Base-by-base conservation (phyloP, 208 protist species). In the Leishmania arabica region DNA sequence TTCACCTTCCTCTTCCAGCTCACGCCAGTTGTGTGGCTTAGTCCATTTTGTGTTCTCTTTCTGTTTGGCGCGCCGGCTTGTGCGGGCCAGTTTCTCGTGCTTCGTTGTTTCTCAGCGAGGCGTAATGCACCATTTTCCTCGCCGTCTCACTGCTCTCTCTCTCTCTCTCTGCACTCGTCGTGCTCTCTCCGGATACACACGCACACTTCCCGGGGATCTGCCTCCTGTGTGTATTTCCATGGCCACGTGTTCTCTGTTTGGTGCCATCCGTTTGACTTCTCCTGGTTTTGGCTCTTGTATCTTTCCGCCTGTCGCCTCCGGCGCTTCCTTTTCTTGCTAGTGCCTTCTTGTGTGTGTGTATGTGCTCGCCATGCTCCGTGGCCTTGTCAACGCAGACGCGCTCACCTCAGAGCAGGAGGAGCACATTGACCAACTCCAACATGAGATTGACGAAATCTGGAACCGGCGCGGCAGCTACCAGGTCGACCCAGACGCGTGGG, bases 361-460 rank as follows among this genome's bases (percentile, higher is more conserved):
- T 74, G 42, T 27, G 24, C 47, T 74, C 11, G 24, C 45, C 40
- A 89, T 93, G 86, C 83, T 91, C 15, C 86, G 86, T 31, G 83
- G 85, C 0, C 84, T 90, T n/a, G 89, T 94, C 24, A 86, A 87
- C 24, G 75, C 42, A 9, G 85, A 83, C 64, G 56, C 79, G 71
- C 89, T 97, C 9, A 91, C 85, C 34, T 65, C 82, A 31, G 92
- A 92, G 68, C 89, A 97, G 80, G 79, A 83, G 66, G 80, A 84
- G 56, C 91, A 96, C 83, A 95, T 97, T 51, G 87, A 91, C 54
- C 79, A 83, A 9, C 86, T 97, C 15, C 94, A 97, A 84, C 78
- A 78, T 64, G 91, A 97, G 79, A 96, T 97, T 64, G 94, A 97
- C 69, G 91, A 95, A 51, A 95, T 97, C 45, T 97, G 94, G 93